Conservation (phyloP, 2,329 filamentous ascomycete genomes). For the Ophiostoma angusticollis region DNA sequence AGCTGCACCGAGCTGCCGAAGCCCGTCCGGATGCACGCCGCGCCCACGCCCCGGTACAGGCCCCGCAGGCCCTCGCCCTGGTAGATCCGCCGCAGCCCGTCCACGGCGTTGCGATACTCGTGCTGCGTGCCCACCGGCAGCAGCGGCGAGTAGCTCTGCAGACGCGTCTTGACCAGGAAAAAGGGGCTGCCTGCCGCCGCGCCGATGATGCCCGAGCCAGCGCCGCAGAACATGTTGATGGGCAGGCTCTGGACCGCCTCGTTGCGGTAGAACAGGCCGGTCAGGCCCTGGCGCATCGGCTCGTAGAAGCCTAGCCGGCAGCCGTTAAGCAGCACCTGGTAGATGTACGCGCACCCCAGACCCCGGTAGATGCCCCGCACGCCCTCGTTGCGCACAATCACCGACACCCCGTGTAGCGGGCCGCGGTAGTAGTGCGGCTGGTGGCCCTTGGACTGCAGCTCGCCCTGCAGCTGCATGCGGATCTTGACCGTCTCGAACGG, state of each 20-base stretch:
- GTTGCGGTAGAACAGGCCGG: slow-evolving; percentile 58
- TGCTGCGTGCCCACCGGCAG: slow-evolving; percentile 96
- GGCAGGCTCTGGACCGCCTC: slow-evolving; percentile 66
- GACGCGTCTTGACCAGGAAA: slow-evolving; percentile 91
- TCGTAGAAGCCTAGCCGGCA: slow-evolving; percentile 97
- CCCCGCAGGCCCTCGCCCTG: slow-evolving; percentile 62
- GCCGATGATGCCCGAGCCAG: slow-evolving; percentile 76
- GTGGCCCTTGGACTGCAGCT: slow-evolving; percentile 75
- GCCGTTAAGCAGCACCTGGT: slow-evolving; percentile 92
- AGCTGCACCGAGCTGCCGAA: slow-evolving; percentile 94
- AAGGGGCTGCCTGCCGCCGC: slow-evolving; percentile 91
- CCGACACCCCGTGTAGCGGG: slow-evolving; percentile 78
- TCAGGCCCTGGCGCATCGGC: slow-evolving; percentile 64
- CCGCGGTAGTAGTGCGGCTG: slow-evolving; percentile 83
- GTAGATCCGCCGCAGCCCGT: slow-evolving; percentile 75
- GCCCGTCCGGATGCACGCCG: slow-evolving; percentile 90
- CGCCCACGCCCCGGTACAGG: slow-evolving; percentile 78
- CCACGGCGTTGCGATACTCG: slow-evolving; percentile 70
- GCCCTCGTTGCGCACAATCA: slow-evolving; percentile 87
- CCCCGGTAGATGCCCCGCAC: slow-evolving; percentile 75
- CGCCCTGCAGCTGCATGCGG: slow-evolving; percentile 90
- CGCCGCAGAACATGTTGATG: slow-evolving; percentile 89
- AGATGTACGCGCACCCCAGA: slow-evolving; percentile 84
- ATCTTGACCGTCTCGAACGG: slow-evolving; percentile 99
- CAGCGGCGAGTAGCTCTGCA: slow-evolving; percentile 89